Evolutionary conservation across 1,139 yeast genomes (phyloP).

Genomic region (Geotrichum citri-aurantii): DNA sequence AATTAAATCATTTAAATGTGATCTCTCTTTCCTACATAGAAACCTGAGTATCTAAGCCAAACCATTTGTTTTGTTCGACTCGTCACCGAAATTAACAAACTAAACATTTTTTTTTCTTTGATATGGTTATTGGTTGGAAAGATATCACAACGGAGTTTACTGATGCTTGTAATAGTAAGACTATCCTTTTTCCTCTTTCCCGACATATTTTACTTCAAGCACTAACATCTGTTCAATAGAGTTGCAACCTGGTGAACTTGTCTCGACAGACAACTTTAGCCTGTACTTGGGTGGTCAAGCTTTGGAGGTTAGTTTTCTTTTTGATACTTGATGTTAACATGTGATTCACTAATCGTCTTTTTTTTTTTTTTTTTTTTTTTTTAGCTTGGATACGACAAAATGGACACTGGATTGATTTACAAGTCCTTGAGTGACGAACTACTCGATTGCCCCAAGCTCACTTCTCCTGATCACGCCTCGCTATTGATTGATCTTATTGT

Average conservation of each 20-base stretch:
- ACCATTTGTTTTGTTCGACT: not conserved
- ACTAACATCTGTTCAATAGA: constrained; percentile 13
- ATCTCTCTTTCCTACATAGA: not conserved
- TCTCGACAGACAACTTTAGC: constrained; percentile 27
- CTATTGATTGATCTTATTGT: constrained; percentile 32
- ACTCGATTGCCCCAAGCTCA: constrained; percentile 24
- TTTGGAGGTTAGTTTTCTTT: constrained; percentile 28
- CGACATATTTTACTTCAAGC: not conserved
- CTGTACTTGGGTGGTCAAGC: constrained; percentile 37
- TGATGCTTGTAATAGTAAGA: constrained; percentile 17
- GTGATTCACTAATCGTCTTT: not conserved
- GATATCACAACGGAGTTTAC: constrained; percentile 30
- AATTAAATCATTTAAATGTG: not conserved
- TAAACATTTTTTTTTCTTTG: not conserved
- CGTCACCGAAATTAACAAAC: not conserved
- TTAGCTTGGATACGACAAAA: constrained; percentile 34
- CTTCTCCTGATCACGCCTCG: constrained; percentile 23
- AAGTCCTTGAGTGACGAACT: constrained; percentile 28
- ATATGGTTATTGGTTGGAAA: constrained; percentile 12
- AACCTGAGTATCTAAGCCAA: not conserved
- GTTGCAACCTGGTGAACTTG: constrained; percentile 32
- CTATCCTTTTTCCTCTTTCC: not conserved
- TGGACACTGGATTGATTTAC: constrained; percentile 39
- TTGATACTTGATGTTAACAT: not conserved
- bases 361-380: not conserved